phyloP scores from a whole-genome alignment of 345 rosid genomes.

The Adansonia digitata region DNA sequence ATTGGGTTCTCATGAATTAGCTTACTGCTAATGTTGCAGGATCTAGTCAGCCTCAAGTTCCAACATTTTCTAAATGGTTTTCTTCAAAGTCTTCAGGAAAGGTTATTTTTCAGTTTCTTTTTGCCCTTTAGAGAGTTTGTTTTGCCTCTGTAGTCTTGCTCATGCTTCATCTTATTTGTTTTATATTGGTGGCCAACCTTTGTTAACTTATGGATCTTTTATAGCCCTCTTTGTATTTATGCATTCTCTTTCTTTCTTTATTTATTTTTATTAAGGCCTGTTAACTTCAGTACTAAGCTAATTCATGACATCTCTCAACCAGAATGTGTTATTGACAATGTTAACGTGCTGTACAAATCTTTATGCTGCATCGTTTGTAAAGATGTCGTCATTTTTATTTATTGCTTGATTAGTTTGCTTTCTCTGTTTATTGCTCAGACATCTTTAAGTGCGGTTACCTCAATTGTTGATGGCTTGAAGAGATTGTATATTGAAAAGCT shows the following conservation, averaged over 20 bases:
- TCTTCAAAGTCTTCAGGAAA: conserved; percentile 54
- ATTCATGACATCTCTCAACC: neutral
- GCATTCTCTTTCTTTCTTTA: neutral
- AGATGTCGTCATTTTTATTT: neutral
- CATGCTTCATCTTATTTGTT: neutral
- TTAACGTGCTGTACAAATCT: neutral
- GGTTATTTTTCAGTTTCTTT: conserved; percentile 28
- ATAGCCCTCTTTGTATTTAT: neutral
- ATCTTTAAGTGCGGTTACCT: conserved; percentile 62
- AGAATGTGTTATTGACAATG: neutral
- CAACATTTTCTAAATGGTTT: conserved; percentile 45
- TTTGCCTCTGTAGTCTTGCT: neutral
- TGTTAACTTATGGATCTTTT: neutral
- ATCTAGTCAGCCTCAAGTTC: conserved; percentile 27
- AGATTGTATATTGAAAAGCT: conserved; percentile 72
- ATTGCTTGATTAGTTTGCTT: neutral
- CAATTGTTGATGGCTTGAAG: conserved; percentile 89
- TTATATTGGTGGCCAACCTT: neutral
- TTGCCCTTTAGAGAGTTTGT: neutral
- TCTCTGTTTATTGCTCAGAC: conserved; percentile 23
- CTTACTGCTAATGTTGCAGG: conserved; percentile 35
- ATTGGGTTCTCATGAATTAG: conserved; percentile 2
- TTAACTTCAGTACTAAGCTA: neutral
- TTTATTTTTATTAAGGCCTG: neutral
- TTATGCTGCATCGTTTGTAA: neutral